Base-by-base conservation (phyloP, 129 eudicot species). In the Heracleum sosnowskyi region DNA sequence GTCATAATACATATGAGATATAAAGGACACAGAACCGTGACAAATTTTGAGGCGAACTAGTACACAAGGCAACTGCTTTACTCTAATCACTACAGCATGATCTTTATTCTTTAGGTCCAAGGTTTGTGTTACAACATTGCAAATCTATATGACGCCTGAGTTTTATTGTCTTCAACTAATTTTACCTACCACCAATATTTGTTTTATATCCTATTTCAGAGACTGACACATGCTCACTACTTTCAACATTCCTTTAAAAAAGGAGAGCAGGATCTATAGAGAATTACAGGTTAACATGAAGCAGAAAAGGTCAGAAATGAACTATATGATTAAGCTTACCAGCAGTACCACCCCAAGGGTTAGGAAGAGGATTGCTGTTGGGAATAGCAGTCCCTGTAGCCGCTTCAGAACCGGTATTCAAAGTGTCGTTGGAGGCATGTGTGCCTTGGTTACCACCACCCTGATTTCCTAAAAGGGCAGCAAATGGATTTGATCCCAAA, bases 341-440 rank as follows among this genome's bases (percentile, higher is more conserved):
- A 42, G 83, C 81, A 57, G 81, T 64, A 53, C 80, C 85, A 77
- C 88, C 89, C 98, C 98, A 95, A 1, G 98, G 98, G 73, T 95
- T 95, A 31, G 98, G 98, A 80, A 95, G 98, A 12, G 98, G 98
- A 79, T 91, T 90, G 63, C 91, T 76, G 78, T 95, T 95, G 64
- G 98, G 97, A 79, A 81, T 89, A 44, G 91, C 81, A 68, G 89
- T 73, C 63, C 85, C 88, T 29, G 86, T 49, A 78, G 83, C 75
- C 34, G 90, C 57, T 63, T 89, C 98, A 83, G 96, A 35, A 44
- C 85, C 90, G 51, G 91, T 77, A 55, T 88, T 83, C 12, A 89
- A 69, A 77, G 91, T 64, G 49, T 84, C 86, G 77, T 79, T 45
- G 57, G 89, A 81, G 42, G 83, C 90, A 79, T 79, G 85, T 80